Conservation (phyloP, 129 eudicot genomes). For the Flaveria robusta region DNA sequence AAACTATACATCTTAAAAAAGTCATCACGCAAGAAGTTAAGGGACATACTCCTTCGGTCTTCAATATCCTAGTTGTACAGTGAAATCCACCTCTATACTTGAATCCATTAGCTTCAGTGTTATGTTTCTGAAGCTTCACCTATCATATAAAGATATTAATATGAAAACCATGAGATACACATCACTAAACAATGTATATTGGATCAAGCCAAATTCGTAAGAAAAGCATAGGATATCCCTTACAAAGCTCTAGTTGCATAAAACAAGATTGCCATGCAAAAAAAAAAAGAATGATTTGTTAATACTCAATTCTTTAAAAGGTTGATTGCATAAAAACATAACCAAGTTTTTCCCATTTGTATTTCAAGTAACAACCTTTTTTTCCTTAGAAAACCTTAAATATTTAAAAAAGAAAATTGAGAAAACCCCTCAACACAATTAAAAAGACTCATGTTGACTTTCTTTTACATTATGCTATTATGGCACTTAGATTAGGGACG, state of each 20-base stretch:
- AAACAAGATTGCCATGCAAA: too few species aligned
- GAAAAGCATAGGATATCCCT: background rate
- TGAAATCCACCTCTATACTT: constrained; percentile 81
- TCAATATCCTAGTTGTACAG: constrained; percentile 78
- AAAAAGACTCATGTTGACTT: background rate
- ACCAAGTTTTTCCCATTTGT: background rate
- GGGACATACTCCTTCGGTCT: constrained; percentile 93
- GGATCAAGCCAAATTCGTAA: background rate
- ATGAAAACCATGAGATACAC: background rate
- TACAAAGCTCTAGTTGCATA: too few species aligned
- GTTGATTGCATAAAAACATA: background rate
- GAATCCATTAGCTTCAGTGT: constrained; percentile 66
- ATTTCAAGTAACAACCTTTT: background rate
- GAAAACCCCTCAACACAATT: background rate
- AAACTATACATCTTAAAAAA: background rate
- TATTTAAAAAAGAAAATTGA: background rate
- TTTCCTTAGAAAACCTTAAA: background rate
- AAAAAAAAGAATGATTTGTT: too few species aligned
- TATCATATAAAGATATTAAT: constrained; percentile 39
- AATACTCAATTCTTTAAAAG: background rate
- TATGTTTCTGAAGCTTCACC: constrained; percentile 98
- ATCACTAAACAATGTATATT: background rate
- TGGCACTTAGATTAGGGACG: too few species aligned
- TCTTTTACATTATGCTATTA: background rate
- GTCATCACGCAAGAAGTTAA: constrained; percentile 37